Evolutionary conservation across 306 rosid species (phyloP), one percentile per base, ranked within the genome.

Genomic region (Adenanthera pavonina): DNA sequence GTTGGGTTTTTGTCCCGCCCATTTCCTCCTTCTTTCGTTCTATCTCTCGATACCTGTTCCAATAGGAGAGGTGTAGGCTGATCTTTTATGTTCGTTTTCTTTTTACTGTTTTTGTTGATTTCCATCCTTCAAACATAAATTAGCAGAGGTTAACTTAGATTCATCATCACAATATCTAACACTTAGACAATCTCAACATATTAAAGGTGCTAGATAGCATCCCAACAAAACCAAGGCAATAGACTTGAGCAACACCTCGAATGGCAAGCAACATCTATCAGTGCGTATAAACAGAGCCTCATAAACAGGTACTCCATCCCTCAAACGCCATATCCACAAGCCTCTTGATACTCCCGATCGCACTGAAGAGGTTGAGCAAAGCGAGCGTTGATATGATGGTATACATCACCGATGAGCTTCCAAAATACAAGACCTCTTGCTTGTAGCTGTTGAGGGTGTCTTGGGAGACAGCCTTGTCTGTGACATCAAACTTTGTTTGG

Each of bases 251-350:
- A 87, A 5, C 46, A 86, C 81, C 1, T 87, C 84, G 68, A 78
- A 78, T 10, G 94, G 87, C 54, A 80, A 65, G 65, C 78, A 4
- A 0, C 97, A 92, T 44, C 84, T 82, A 56, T 91, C 95, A 14
- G 17, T 61, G 49, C 94, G 91, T 52, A 91, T 33, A 79, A 92
- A 86, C 72, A 91, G 90, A 3, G 95, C 94, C 72, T 88, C 84
- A 41, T 89, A 91, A 10, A 44, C 78, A 1, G 89, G 84, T 15
- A 53, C 47, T 54, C 16, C 60, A 73, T 0, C 12, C 40, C 59
- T 30, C 48, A 35, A 73, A 43, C 61, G 19, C 75, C 49, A 48
- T 30, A 2, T 74, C 79, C 76, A 81, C 46, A 5, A 78, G 9
- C 79, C 76, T 84, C 82, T 1, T 84, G 9, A 86, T 83, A 62